Evolutionary conservation across 805 yeast species (phyloP), one percentile per base, ranked within the genome.

Genomic region (Candida lessepsii): DNA sequence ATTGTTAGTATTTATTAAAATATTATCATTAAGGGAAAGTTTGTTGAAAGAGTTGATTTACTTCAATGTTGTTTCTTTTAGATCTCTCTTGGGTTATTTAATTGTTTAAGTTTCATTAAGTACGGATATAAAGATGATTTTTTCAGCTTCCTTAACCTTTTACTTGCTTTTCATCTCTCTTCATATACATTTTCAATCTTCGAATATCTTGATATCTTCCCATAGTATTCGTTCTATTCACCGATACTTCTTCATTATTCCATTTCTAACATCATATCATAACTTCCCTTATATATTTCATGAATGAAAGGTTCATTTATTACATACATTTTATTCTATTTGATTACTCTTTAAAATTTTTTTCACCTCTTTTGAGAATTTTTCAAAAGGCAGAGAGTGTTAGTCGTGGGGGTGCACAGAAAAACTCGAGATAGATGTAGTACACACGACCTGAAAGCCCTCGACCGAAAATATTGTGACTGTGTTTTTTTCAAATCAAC

Each of bases 1-100:
- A 30, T 53, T 45, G 78, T 73, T 73, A 73, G 77, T 72, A 71
- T 38, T 21, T 16, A n/a, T n/a, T n/a, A n/a, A n/a, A n/a, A n/a
- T n/a, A n/a, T n/a, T n/a, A n/a, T n/a, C n/a, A n/a, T n/a, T n/a
- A n/a, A n/a, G n/a, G n/a, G 23, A 20, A 20, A 20, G 23, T 6
- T 20, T 6, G 23, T 20, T 20, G 23, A n/a, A n/a, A n/a, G n/a
- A n/a, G n/a, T n/a, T n/a, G n/a, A n/a, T n/a, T n/a, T 27, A n/a
- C 14, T 9, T n/a, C 9, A 4, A 27, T 13, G 11, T 27, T 13
- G n/a, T 8, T 11, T 9, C n/a, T 8, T 27, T 13, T 27, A 13
- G n/a, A 27, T 27, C 17, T 13, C 29, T 27, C 11, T 13, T 16
- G 23, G 23, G 9, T 20, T 20, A 20, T 16, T 11, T n/a, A n/a